Evolutionary conservation across 306 rosid genomes (phyloP).

Genomic region (Comarum palustre): DNA sequence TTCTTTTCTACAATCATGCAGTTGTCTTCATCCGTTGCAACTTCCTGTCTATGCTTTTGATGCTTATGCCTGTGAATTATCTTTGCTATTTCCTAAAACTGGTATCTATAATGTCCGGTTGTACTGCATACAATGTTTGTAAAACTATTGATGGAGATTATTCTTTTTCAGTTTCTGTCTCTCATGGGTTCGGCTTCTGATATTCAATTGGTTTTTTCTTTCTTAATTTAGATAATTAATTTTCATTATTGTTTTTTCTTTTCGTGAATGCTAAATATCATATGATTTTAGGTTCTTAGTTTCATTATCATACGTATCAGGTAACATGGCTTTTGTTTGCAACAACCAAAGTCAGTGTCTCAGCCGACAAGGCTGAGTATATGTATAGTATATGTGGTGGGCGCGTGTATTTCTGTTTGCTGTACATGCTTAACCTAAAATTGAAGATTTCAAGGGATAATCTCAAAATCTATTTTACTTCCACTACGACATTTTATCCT

Average conservation of each 20-base stretch:
- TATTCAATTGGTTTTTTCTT: not conserved
- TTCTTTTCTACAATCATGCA: not conserved
- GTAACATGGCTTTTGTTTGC: not conserved
- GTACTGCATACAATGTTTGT: too few relatives aligned
- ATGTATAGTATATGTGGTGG: not conserved
- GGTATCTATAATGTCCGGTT: too few relatives aligned
- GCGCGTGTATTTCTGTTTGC: not conserved
- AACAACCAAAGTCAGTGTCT: not conserved
- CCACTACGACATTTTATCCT: not conserved
- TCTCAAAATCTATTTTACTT: not conserved
- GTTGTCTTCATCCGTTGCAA: conserved; percentile 13
- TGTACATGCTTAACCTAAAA: not conserved
- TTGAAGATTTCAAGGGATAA: not conserved
- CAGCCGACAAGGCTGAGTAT: not conserved
- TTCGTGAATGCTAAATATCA: not conserved
- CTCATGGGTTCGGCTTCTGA: not conserved
- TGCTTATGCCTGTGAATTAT: not conserved
- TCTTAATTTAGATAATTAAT: not conserved
- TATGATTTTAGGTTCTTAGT: not conserved
- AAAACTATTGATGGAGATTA: not conserved
- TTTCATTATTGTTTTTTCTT: not conserved
- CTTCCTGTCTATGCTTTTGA: not conserved
- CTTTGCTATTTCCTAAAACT: not conserved
- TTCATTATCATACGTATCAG: not conserved
- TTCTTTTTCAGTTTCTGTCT: not conserved